These are phyloP conservation scores for Typha latifolia DNA, from an alignment of 176 grass and related monocot species.

Conservation along the genomic window DNA sequence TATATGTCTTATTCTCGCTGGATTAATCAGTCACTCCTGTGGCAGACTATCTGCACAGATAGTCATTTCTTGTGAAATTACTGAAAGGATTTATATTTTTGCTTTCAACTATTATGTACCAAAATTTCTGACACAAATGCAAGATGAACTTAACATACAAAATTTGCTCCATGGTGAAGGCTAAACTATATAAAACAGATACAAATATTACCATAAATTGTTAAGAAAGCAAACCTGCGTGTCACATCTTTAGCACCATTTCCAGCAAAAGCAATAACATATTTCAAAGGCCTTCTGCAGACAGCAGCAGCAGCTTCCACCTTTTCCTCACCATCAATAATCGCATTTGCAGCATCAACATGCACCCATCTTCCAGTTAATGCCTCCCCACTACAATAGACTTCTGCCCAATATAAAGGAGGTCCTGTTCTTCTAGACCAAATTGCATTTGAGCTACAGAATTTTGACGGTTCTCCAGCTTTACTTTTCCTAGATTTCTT, in stretches of 20 bases:
- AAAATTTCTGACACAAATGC: background rate
- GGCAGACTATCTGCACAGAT: background rate
- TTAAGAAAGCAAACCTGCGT: conserved; percentile 46
- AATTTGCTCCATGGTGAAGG: background rate
- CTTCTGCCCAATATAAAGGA: conserved; percentile 64
- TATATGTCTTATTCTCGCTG: too few species aligned
- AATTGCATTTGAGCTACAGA: conserved; percentile 40
- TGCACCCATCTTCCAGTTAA: conserved; percentile 76
- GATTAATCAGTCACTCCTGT: too few species aligned
- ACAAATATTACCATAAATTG: background rate
- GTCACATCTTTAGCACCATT: conserved; percentile 97
- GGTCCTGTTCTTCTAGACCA: conserved; percentile 71
- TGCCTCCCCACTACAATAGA: conserved; percentile 69
- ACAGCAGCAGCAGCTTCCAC: conserved; percentile 76
- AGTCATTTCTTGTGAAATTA: background rate
- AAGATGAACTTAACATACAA: background rate
- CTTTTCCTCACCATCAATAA: conserved; percentile 67
- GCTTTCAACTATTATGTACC: background rate
- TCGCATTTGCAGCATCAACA: conserved; percentile 81
- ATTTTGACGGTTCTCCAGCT: conserved; percentile 31
- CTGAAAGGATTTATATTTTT: background rate
- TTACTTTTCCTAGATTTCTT: conserved; percentile 30
- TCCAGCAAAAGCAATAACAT: conserved; percentile 80
- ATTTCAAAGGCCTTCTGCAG: conserved; percentile 76
- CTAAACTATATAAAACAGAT: background rate